A percentile compares a stretch with the other conserved stretches of the same genome.
Evolutionary conservation across 2,329 filamentous ascomycete species (phyloP).

Genomic region (Emergomyces pasteurianus): DNA sequence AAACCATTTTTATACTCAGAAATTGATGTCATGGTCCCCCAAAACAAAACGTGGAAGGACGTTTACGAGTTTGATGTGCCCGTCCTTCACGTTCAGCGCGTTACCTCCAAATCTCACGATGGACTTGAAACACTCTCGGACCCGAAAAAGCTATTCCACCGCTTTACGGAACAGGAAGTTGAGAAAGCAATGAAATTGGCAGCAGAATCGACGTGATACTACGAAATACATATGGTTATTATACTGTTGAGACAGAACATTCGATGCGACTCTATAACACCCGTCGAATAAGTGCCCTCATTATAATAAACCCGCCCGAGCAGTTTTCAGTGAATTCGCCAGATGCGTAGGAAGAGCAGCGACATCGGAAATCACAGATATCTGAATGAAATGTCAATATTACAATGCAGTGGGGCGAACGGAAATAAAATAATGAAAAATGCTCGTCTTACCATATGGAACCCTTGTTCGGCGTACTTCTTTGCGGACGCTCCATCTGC

Average conservation of each 20-base stretch:
- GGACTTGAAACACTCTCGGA: slow-evolving; percentile 45
- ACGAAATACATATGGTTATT: not conserved
- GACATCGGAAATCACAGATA: slow-evolving; percentile 35
- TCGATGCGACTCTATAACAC: not conserved
- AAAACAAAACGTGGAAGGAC: slow-evolving; percentile 45
- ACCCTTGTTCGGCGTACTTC: slow-evolving; percentile 41
- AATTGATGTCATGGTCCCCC: slow-evolving; percentile 45
- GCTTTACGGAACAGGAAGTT: slow-evolving; percentile 47
- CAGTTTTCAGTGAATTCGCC: slow-evolving; percentile 22
- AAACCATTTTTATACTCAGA: slow-evolving; percentile 46
- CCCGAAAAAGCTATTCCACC: slow-evolving; percentile 49
- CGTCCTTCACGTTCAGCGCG: slow-evolving; percentile 47
- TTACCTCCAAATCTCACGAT: slow-evolving; percentile 30
- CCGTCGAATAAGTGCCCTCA: no score
- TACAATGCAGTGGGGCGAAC: not conserved
- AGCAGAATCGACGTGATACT: slow-evolving; percentile 14
- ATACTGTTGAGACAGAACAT: not conserved
- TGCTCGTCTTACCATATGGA: slow-evolving; percentile 38
- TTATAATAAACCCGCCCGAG: slow-evolving; percentile 19
- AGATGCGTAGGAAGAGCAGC: slow-evolving; percentile 34
- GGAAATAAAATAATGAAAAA: not conserved
- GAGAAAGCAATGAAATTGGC: slow-evolving; percentile 42
- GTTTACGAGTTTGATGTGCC: slow-evolving; percentile 55
- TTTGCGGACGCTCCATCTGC: slow-evolving; percentile 40
- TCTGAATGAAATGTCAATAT: slow-evolving; percentile 14